A percentile compares a stretch with the other conserved stretches of the same genome.
phyloP scores from a whole-genome alignment of 2,329 filamentous ascomycete species.

The Aspergillus sp. region DNA sequence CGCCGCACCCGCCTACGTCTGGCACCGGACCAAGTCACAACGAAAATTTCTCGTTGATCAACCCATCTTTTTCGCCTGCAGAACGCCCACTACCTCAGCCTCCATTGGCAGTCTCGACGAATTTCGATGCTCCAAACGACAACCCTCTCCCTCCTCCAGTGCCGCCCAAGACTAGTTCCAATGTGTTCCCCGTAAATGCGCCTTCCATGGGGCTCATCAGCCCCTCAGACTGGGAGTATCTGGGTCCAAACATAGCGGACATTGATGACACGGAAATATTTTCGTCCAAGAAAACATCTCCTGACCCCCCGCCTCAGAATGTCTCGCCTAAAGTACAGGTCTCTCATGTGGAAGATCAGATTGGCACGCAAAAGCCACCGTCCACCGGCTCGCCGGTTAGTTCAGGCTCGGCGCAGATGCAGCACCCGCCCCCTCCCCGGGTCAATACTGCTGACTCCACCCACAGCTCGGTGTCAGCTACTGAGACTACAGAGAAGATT shows the following conservation, averaged over 20 bases:
- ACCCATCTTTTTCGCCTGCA: constrained; percentile 2
- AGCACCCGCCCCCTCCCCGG: constrained; percentile 13
- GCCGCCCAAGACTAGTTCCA: constrained; percentile 17
- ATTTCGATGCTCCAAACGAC: constrained; percentile 2
- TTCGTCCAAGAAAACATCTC: constrained; percentile 9
- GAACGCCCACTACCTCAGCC: constrained; percentile 7
- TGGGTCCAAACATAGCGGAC: constrained; percentile 26
- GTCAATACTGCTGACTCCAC: constrained; percentile 24
- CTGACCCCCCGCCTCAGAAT: constrained; percentile 5
- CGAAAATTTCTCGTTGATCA: constrained; percentile 1
- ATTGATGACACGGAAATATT: constrained; percentile 29
- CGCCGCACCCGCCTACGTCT: background rate
- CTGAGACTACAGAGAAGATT: constrained; percentile 29
- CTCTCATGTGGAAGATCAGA: background rate
- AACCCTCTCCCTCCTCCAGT: constrained; percentile 13
- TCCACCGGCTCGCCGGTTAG: constrained; percentile 16
- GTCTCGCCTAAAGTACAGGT: constrained; percentile 5
- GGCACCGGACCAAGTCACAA: background rate
- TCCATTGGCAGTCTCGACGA: constrained; percentile 1
- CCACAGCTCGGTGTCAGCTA: constrained; percentile 15
- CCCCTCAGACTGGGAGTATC: constrained; percentile 43
- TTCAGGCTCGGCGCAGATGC: constrained; percentile 10
- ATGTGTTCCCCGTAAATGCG: constrained; percentile 14
- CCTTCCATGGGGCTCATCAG: constrained; percentile 35
- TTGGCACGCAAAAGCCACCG: constrained; percentile 1